These are phyloP conservation scores for Tricholoma bakamatsutake DNA, from an alignment of 768 basidiomycete species.

Conservation along the genomic window DNA sequence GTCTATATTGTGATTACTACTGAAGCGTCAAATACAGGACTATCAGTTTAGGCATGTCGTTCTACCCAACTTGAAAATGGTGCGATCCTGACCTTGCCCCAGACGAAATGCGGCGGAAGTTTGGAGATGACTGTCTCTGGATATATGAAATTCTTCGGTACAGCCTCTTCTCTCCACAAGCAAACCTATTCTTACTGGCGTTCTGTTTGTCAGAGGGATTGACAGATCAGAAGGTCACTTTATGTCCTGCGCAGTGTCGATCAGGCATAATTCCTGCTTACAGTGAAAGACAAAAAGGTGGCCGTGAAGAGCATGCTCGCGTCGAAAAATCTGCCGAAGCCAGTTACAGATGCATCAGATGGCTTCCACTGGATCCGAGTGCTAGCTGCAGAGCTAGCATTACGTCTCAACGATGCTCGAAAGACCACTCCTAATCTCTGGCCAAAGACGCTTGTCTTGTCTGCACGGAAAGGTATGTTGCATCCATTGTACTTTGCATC, in stretches of 20 bases:
- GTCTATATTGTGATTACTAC: neutral
- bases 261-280: constrained; percentile 3
- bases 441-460: constrained; percentile 89
- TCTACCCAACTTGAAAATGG: neutral
- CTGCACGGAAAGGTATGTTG: constrained; percentile 60
- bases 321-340: constrained; percentile 86
- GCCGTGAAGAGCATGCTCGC: constrained; percentile 92
- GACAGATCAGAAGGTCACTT: constrained; percentile 78
- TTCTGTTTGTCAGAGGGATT: constrained; percentile 53
- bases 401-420: constrained; percentile 80
- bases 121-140: constrained; percentile 84
- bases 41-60: constrained; percentile 47
- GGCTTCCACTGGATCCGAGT: constrained; percentile 91
- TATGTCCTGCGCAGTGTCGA: neutral
- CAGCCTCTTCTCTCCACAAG: constrained; percentile 13
- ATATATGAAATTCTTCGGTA: constrained; percentile 87
- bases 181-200: neutral
- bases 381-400: constrained; percentile 82
- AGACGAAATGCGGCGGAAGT: constrained; percentile 79
- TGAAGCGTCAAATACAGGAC: constrained; percentile 31
- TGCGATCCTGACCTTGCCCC: constrained; percentile 7
- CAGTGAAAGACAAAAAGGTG: constrained; percentile 87
- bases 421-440: constrained; percentile 68
- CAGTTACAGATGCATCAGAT: constrained; percentile 66
- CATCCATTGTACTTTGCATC: neutral